Percentiles rank a stretch among this genome's conserved stretches.
Conservation (phyloP, 768 basidiomycete genomes). For the Lactarius sp. region DNA sequence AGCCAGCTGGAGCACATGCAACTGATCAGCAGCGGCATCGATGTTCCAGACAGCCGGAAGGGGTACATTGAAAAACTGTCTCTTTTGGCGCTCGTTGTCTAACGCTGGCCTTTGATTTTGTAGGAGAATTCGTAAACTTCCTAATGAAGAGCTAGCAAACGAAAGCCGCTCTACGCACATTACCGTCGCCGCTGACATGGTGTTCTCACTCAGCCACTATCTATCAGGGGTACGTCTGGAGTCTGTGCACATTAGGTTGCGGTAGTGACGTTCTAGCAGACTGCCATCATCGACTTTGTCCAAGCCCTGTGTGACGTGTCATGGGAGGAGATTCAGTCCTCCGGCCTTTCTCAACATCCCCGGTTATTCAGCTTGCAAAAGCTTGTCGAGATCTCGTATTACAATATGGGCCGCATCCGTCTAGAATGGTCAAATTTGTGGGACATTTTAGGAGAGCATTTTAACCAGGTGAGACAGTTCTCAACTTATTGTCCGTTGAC, state of each 20-base stretch:
- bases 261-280: constrained; percentile 42
- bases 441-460: constrained; percentile 97
- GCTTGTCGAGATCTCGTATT: constrained; percentile 97
- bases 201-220: constrained; percentile 93
- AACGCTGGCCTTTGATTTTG: constrained; percentile 21
- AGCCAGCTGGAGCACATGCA: constrained; percentile 99
- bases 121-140: constrained; percentile 51
- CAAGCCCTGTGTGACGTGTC: constrained; percentile 94
- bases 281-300: constrained; percentile 96
- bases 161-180: constrained; percentile 98
- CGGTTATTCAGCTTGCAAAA: constrained; percentile 96
- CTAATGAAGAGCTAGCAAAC: constrained; percentile 91
- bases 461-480: constrained; percentile 74
- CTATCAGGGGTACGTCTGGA: constrained; percentile 78
- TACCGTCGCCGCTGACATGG: constrained; percentile 98
- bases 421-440: constrained; percentile 97
- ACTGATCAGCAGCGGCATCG: constrained; percentile 86
- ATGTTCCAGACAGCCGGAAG: constrained; percentile 77
- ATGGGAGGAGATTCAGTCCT: constrained; percentile 99
- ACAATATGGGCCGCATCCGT: constrained; percentile 98
- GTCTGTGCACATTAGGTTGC: neutral
- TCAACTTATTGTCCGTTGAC: neutral
- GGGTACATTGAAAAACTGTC: constrained; percentile 48
- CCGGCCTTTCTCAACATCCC: constrained; percentile 89
- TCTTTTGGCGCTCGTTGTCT: neutral